Conservation (phyloP, 2,329 filamentous ascomycete genomes). For the Fusarium sp. region DNA sequence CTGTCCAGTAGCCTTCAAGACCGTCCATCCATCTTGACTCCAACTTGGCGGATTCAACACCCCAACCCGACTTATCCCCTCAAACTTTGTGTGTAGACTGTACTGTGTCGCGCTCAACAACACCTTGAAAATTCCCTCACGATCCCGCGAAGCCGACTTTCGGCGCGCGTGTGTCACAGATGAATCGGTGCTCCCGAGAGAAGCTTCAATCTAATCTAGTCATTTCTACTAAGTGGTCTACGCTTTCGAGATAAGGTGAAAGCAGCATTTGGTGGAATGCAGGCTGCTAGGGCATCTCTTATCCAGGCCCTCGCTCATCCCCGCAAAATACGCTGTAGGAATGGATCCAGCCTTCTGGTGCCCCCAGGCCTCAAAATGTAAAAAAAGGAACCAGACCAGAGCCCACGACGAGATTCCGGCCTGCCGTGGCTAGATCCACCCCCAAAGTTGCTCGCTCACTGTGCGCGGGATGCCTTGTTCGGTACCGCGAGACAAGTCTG, state of each 20-base stretch:
- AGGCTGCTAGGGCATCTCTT: slow-evolving; percentile 12
- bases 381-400: background rate
- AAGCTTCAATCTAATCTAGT: background rate
- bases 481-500: background rate
- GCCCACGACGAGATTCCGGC: slow-evolving; percentile 16
- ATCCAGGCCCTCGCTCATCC: slow-evolving; percentile 27
- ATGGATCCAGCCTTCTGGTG: slow-evolving; percentile 19
- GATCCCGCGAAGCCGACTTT: slow-evolving; percentile 6
- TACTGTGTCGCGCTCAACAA: slow-evolving; percentile 25
- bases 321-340: slow-evolving; percentile 27
- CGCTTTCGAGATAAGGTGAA: background rate
- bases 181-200: slow-evolving; percentile 23
- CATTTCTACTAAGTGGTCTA: background rate
- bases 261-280: slow-evolving; percentile 4
- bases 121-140: slow-evolving; percentile 27
- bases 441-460: background rate
- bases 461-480: slow-evolving; percentile 27
- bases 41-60: slow-evolving; percentile 30
- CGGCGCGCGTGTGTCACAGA: background rate
- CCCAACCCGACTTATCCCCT: slow-evolving; percentile 20
- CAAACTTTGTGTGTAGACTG: background rate
- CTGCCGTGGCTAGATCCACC: slow-evolving; percentile 8
- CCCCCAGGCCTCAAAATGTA: slow-evolving; percentile 15
- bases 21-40: slow-evolving; percentile 39
- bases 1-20: slow-evolving; percentile 18